Evolutionary conservation across 1,139 yeast genomes (phyloP).

Genomic region (Hyphopichia wangnamkhiaoensis): DNA sequence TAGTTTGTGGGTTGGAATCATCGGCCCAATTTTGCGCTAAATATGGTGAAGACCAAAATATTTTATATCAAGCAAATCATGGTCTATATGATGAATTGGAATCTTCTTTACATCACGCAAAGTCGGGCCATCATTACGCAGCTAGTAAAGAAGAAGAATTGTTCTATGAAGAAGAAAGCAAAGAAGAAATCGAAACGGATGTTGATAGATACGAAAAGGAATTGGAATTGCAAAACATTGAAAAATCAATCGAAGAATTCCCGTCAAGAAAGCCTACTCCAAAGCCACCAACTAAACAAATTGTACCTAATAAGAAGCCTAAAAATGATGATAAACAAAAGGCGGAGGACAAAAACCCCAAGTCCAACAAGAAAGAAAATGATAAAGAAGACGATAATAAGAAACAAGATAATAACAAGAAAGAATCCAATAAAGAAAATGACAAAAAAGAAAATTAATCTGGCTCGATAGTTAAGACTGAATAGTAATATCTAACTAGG

Average conservation of each 20-base stretch:
- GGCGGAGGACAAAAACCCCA: not conserved
- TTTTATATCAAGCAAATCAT: constrained; percentile 1
- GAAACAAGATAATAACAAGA: not conserved
- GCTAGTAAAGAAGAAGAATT: constrained; percentile 5
- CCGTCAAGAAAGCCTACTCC: not conserved
- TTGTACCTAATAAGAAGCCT: not conserved
- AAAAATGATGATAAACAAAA: not conserved
- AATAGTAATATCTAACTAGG: too few relatives aligned
- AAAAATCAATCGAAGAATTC: constrained; percentile 2
- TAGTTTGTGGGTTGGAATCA: constrained; percentile 30
- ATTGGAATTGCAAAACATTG: constrained; percentile 5
- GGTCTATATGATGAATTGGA: constrained; percentile 5
- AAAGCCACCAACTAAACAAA: not conserved
- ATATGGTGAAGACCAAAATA: constrained; percentile 18
- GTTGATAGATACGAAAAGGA: constrained; percentile 7
- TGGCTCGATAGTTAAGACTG: too few relatives aligned
- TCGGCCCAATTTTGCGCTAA: constrained; percentile 26
- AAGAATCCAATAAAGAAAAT: not conserved
- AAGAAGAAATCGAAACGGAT: constrained; percentile 5
- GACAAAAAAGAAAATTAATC: not conserved
- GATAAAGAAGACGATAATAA: not conserved
- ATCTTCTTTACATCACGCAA: constrained; percentile 2
- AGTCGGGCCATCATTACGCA: constrained; percentile 3
- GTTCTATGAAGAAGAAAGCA: constrained; percentile 1
- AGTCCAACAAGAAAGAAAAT: not conserved